Conservation (phyloP, 106 monocot genomes). For the Chionographis japonica region DNA sequence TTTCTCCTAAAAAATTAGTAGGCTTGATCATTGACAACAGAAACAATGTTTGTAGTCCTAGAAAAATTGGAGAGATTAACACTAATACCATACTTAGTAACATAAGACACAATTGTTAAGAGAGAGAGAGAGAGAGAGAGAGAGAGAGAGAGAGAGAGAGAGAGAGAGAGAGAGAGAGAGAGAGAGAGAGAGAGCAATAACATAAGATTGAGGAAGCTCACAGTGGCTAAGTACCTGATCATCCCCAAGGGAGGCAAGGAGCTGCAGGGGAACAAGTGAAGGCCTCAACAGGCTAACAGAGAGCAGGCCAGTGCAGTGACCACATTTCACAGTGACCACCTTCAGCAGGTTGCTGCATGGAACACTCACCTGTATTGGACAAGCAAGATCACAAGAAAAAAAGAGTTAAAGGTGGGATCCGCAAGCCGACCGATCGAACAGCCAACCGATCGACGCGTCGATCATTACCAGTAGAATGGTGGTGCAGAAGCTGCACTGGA, state of each 20-base stretch:
- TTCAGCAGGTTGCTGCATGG: slow-evolving; percentile 62
- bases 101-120: too few species aligned
- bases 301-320: slow-evolving; percentile 76
- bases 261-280: slow-evolving; percentile 49
- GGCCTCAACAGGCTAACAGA: slow-evolving; percentile 55
- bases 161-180: too few species aligned
- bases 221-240: slow-evolving; percentile 11
- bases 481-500: slow-evolving; percentile 82
- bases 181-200: too few species aligned
- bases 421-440: neutral
- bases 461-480: slow-evolving; percentile 61
- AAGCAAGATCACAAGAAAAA: too few species aligned
- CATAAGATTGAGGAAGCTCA: neutral
- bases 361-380: slow-evolving; percentile 61
- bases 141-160: too few species aligned
- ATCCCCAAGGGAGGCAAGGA: slow-evolving; percentile 32
- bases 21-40: too few species aligned
- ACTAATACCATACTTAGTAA: too few species aligned
- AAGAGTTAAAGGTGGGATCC: too few species aligned
- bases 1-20: slow-evolving; percentile 20
- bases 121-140: too few species aligned
- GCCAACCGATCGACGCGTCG: neutral
- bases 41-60: neutral
- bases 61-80: neutral
- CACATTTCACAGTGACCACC: slow-evolving; percentile 76